Evolutionary conservation across 257 asterid species (phyloP).

Genomic region (Fraxinus pennsylvanica): DNA sequence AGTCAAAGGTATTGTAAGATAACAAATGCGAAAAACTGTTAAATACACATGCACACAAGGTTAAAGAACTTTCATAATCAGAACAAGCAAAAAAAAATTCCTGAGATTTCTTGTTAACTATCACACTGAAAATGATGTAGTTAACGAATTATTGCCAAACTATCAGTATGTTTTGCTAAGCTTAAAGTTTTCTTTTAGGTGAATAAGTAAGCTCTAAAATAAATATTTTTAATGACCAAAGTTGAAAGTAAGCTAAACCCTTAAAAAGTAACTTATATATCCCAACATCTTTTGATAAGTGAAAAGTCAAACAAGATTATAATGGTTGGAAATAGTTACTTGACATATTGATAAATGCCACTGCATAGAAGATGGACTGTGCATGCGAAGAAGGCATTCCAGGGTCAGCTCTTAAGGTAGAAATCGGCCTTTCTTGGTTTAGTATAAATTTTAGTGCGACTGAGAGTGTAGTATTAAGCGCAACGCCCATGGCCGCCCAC

Average conservation of each 20-base stretch:
- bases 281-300: neutral
- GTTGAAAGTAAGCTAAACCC: neutral
- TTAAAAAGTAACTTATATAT: too few species aligned
- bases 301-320: neutral
- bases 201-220: neutral
- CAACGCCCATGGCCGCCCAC: constrained; percentile 71
- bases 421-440: constrained; percentile 73
- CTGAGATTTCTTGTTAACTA: neutral
- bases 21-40: neutral
- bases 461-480: constrained; percentile 53
- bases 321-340: constrained; percentile 37
- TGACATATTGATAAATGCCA: constrained; percentile 46
- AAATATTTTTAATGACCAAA: neutral
- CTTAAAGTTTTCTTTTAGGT: neutral
- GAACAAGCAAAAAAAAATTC: neutral
- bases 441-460: constrained; percentile 47
- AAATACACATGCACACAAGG: neutral
- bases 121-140: neutral
- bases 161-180: neutral
- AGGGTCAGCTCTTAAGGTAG: constrained; percentile 69
- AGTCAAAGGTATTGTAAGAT: neutral
- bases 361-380: constrained; percentile 54
- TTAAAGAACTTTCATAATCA: neutral
- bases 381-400: constrained; percentile 98
- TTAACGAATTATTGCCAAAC: neutral